Conservation (phyloP, 345 rosid genomes). For the Ceriops decandra region DNA sequence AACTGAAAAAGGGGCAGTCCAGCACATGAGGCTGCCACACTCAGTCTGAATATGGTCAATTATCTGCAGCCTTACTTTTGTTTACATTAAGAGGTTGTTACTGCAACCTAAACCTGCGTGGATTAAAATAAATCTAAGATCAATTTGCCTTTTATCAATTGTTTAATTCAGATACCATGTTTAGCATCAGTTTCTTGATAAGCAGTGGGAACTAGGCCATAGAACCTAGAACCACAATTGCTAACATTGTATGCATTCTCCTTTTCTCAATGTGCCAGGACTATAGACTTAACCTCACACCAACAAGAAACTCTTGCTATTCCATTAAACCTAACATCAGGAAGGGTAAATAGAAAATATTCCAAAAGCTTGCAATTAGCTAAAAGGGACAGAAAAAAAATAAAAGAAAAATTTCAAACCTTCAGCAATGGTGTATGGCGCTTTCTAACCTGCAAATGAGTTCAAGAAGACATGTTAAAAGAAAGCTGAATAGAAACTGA, state of each 20-base stretch:
- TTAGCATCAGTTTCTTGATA: not conserved
- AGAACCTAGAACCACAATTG: not conserved
- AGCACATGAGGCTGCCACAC: too few relatives aligned
- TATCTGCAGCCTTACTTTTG: too few relatives aligned
- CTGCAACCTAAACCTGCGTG: not conserved
- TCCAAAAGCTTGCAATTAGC: not conserved
- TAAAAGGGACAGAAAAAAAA: not conserved
- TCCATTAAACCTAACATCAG: not conserved
- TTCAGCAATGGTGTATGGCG: constrained; percentile 29
- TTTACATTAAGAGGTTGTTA: too few relatives aligned
- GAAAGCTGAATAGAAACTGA: not conserved
- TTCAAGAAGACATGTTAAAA: not conserved
- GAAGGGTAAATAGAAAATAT: not conserved
- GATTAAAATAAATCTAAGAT: not conserved
- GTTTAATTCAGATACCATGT: not conserved
- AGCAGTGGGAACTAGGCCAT: not conserved
- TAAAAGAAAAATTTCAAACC: constrained; percentile 18
- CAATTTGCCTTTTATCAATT: not conserved
- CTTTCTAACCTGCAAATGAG: constrained; percentile 27
- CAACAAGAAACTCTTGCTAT: not conserved
- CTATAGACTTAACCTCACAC: not conserved
- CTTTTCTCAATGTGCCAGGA: not conserved
- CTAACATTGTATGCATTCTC: not conserved
- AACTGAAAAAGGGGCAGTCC: too few relatives aligned
- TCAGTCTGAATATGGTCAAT: too few relatives aligned